These are phyloP conservation scores for Brassica rapa DNA, from an alignment of 345 rosid species.

Conservation along the genomic window DNA sequence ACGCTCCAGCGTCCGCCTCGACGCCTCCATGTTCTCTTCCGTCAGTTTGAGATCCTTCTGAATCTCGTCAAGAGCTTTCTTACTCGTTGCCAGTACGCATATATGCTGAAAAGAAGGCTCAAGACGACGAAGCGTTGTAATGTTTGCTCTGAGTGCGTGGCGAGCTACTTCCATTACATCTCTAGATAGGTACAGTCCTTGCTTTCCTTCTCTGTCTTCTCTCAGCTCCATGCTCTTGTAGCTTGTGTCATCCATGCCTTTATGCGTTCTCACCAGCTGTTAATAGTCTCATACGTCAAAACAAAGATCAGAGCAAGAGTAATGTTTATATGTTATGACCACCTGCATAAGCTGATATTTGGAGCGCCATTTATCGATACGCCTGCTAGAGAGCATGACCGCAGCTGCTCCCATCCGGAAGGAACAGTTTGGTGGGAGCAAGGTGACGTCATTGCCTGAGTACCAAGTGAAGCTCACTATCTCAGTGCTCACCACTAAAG, in stretches of 20 bases:
- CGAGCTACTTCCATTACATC: constrained; percentile 56
- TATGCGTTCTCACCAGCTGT: constrained; percentile 70
- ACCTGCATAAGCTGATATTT: constrained; percentile 65
- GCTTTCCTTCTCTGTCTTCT: constrained; percentile 56
- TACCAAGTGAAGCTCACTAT: constrained; percentile 65
- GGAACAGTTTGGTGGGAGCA: constrained; percentile 73
- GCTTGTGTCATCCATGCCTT: constrained; percentile 55
- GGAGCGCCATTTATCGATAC: constrained; percentile 58
- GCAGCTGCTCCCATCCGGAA: constrained; percentile 83
- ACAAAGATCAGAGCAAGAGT: background rate
- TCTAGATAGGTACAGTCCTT: constrained; percentile 56
- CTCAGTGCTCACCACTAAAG: constrained; percentile 70
- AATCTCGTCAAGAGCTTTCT: constrained; percentile 57
- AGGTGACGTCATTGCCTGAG: constrained; percentile 51
- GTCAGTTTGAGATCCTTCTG: constrained; percentile 63
- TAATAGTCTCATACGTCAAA: background rate
- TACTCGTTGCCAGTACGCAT: constrained; percentile 55
- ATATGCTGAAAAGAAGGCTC: constrained; percentile 68
- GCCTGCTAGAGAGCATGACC: constrained; percentile 60
- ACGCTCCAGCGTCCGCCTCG: constrained; percentile 57
- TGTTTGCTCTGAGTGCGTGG: constrained; percentile 64
- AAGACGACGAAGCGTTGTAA: constrained; percentile 57
- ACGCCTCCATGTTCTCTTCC: constrained; percentile 68
- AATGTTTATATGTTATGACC: background rate
- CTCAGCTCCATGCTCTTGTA: constrained; percentile 54